These are phyloP conservation scores for Aspergillus quadricinctus DNA, from an alignment of 2,329 filamentous ascomycete species.

Conservation along the genomic window DNA sequence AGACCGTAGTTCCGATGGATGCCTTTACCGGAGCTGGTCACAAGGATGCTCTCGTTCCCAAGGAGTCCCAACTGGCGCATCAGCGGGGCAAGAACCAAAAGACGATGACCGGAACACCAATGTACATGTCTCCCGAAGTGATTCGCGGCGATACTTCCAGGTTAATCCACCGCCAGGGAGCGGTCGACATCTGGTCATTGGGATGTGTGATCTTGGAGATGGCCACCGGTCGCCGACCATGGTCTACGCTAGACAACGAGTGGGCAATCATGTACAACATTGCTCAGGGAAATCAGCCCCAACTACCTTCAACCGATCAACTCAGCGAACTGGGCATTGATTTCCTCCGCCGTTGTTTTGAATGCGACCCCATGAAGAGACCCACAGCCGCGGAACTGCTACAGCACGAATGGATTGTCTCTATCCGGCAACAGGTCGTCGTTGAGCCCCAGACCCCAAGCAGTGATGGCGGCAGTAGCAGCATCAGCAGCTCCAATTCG, in stretches of 20 bases:
- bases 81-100: slow-evolving; percentile 59
- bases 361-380: slow-evolving; percentile 72
- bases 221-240: slow-evolving; percentile 89
- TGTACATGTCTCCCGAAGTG: slow-evolving; percentile 99
- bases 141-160: slow-evolving; percentile 83
- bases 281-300: slow-evolving; percentile 88
- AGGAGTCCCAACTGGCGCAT: slow-evolving; percentile 27
- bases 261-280: slow-evolving; percentile 99
- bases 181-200: slow-evolving; percentile 93
- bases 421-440: slow-evolving; percentile 46
- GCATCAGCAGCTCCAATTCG: slow-evolving; percentile 22
- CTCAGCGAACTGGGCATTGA: slow-evolving; percentile 80
- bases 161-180: slow-evolving; percentile 69
- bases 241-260: slow-evolving; percentile 95
- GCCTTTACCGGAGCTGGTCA: slow-evolving; percentile 47
- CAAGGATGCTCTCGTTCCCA: slow-evolving; percentile 28
- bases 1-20: slow-evolving; percentile 69
- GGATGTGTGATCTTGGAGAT: slow-evolving; percentile 97
- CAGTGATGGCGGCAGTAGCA: slow-evolving; percentile 38
- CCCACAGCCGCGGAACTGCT: slow-evolving; percentile 82
- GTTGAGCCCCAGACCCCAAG: slow-evolving; percentile 39
- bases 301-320: slow-evolving; percentile 76
- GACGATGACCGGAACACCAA: slow-evolving; percentile 95
- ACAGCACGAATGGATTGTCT: slow-evolving; percentile 82
- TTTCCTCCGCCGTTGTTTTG: slow-evolving; percentile 82